Evolutionary conservation across 1,139 yeast species (phyloP), one percentile per base, ranked within the genome.

Genomic region (Taphrina flavorubra): DNA sequence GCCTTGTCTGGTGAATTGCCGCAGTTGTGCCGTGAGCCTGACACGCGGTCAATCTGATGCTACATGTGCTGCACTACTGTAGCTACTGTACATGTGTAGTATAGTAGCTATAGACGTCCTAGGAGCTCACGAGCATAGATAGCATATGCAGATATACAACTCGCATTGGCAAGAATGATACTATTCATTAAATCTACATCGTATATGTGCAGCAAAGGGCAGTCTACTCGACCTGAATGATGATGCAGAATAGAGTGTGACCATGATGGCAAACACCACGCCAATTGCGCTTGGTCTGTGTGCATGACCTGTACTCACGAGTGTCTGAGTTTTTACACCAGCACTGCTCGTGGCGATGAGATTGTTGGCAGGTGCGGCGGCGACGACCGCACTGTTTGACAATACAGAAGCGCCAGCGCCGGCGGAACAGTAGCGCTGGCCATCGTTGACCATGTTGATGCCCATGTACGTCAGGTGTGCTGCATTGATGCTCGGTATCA

Each of bases 381-480:
- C 16, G 1, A 6, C 47, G 18, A 44, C 25, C 18, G 47, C 47
- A 44, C 18, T 49, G n/a, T n/a, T 49, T 31, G 36, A 11, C 14
- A 49, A 8, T 11, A 49, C 53, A 25, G 36, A 20, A 20, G 8
- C 20, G 36, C 53, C 36, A 10, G 57, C 42, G 53, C 53, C 36
- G 10, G 57, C 42, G 25, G 42, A 11, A 37, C 57, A 53, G 42
- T 11, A 53, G 11, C 16, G 18, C 13, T 40, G 20, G 34, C 57
- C 57, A 34, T 53, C 57, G 14, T 36, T 34, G 42, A 34, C 42
- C 57, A 53, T 53, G 13, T 53, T 34, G 2, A 53, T 16, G 3
- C 60, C 60, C 7, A 56, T 31, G 18, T 56, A 56, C 11, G 49
- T 56, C 37, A 56, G 46, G 37, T 56, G 60, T 31, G 60, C 60